Evolutionary conservation across 192 early-diverging fungal genomes (phyloP).

Genomic region (Rhizoclosmatium globosum): DNA sequence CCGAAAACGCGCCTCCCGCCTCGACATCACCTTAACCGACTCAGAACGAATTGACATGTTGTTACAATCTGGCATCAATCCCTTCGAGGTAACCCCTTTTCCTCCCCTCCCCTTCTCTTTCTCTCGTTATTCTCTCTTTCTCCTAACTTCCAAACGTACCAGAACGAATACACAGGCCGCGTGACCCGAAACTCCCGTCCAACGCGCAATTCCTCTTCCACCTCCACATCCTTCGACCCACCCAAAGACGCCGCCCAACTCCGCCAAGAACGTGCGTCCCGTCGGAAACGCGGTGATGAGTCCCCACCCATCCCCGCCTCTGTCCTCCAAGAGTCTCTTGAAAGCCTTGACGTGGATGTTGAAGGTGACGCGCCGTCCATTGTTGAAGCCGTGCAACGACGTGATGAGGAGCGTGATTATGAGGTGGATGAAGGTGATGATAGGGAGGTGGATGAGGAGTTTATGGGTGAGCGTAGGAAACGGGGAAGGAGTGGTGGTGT

Average conservation of each 20-base stretch:
- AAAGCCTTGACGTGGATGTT: neutral
- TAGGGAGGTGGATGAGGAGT: no score
- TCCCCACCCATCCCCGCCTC: neutral
- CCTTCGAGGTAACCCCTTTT: no score
- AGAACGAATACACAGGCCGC: no score
- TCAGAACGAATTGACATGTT: no score
- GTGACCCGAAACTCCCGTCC: no score
- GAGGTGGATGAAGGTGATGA: no score
- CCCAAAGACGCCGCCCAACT: constrained; percentile 43
- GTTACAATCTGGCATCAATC: no score
- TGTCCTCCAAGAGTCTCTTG: neutral
- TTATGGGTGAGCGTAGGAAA: neutral
- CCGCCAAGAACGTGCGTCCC: constrained; percentile 41
- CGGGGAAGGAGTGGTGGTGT: constrained; percentile 41
- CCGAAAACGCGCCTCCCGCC: neutral
- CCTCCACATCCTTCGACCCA: neutral
- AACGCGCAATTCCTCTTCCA: no score
- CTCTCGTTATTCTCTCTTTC: no score
- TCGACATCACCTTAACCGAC: no score
- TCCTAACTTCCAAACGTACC: no score
- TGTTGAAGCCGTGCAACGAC: constrained; percentile 23
- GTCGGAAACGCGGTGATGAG: neutral
- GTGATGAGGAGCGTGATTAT: constrained; percentile 40
- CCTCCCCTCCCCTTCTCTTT: no score
- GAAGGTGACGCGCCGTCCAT: neutral